These are phyloP conservation scores for Calonectria leucothoes DNA, from an alignment of 2,329 filamentous ascomycete species.

Conservation along the genomic window DNA sequence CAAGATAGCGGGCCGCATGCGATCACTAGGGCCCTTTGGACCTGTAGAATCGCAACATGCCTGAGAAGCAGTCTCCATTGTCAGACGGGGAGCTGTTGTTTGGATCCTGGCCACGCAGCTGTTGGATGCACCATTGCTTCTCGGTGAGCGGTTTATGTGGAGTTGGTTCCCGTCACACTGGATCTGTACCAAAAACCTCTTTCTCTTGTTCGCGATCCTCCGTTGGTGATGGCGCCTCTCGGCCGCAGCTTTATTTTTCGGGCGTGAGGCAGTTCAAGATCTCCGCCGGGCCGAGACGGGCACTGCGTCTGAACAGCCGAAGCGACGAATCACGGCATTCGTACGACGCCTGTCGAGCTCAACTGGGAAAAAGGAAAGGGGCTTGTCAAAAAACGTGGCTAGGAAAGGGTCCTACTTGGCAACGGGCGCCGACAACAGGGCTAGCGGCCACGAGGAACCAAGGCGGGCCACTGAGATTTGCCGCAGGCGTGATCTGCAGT, in stretches of 20 bases:
- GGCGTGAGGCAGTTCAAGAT: conserved; percentile 3
- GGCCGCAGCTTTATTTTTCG: conserved; percentile 12
- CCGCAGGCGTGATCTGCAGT: background rate
- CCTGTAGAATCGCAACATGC: background rate
- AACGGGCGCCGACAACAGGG: background rate
- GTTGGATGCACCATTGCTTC: background rate
- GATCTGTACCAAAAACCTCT: background rate
- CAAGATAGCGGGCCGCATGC: conserved; percentile 28
- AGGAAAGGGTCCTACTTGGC: background rate
- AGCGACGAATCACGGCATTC: conserved; percentile 7
- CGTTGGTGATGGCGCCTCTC: conserved; percentile 7
- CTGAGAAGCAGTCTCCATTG: background rate
- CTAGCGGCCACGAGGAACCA: background rate
- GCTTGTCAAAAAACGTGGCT: conserved; percentile 7
- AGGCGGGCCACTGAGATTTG: background rate
- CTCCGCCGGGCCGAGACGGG: conserved; percentile 19
- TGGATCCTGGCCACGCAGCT: background rate
- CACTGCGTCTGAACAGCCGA: conserved; percentile 6
- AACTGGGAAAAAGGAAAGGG: conserved; percentile 3
- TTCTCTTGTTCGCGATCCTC: background rate
- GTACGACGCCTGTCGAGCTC: background rate
- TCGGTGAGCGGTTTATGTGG: background rate
- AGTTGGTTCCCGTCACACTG: background rate
- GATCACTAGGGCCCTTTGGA: conserved; percentile 30
- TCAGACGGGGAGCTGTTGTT: background rate